Base-by-base conservation (phyloP, 805 yeast genomes). In the Sugiyamaella floridensis region DNA sequence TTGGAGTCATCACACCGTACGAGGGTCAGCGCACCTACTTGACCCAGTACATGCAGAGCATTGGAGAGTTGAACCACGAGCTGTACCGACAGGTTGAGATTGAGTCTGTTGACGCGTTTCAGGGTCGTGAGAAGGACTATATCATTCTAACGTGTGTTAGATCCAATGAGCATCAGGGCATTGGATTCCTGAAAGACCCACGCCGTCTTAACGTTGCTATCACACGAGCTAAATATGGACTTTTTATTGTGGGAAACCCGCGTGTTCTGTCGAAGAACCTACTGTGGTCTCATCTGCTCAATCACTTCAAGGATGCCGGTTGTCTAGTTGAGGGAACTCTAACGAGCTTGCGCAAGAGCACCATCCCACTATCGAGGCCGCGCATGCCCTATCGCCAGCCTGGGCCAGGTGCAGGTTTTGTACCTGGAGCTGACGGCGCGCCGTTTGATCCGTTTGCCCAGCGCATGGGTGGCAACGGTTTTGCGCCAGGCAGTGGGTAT, bases 101-200 rank as follows among this genome's bases (percentile, higher is more conserved):
- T 28, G 89, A 93, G 6, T 86, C 95, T n/a, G 85, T 89, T n/a
- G 97, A 89, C 67, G 93, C 96, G 1, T 89, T 89, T 71, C 96
- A 89, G 69, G 96, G 96, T 29, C 76, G 95, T 60, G 96, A 88
- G 62, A 89, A 87, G 69, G 89, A 86, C 61, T 83, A 82, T 53
- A 83, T 89, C 41, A 76, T 89, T 19, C 72, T 89, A 55, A 81
- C 93, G 2, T 80, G 93, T 62, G 96, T 89, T 32, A 76, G 97
- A 61, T 85, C 95, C 22, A 89, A 89, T 64, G 83, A 80, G 26
- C 76, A 75, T 50, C 83, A 82, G 55, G 78, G 79, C 10, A 85
- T 89, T 60, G 97, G 97, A 6, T 89, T 89, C 69, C 75, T 89
- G 65, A 79, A 82, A 57, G 96, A 89, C 62, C 87, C 89, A 20